Conservation (phyloP, 352 stramenopile species). For the Phytophthora aleatoria region DNA sequence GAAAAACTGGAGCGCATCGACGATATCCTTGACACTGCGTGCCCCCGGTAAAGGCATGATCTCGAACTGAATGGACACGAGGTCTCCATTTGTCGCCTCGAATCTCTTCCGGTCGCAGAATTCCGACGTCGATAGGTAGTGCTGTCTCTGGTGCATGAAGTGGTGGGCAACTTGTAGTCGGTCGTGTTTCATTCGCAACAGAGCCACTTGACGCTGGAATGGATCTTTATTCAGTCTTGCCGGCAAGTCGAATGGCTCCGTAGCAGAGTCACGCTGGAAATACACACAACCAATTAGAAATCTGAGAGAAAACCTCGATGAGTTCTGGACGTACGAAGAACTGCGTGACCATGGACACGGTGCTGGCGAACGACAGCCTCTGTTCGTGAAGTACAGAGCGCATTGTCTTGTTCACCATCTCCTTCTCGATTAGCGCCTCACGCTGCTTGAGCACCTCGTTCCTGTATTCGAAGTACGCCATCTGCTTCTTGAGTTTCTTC, state of each 20-base stretch:
- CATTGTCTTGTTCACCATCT: conserved; percentile 27
- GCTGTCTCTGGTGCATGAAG: conserved; percentile 33
- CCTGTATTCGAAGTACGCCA: conserved; percentile 12
- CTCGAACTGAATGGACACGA: conserved; percentile 46
- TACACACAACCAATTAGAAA: neutral
- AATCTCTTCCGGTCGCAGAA: conserved; percentile 52
- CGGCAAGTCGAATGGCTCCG: conserved; percentile 33
- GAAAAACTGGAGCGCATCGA: conserved; percentile 47
- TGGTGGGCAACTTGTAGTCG: conserved; percentile 36
- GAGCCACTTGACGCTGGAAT: conserved; percentile 13
- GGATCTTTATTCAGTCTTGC: conserved; percentile 27
- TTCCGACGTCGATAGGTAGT: conserved; percentile 28
- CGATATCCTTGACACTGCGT: conserved; percentile 36
- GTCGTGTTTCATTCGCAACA: conserved; percentile 34
- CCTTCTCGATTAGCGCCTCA: conserved; percentile 18
- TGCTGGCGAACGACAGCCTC: conserved; percentile 29
- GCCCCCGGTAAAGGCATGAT: conserved; percentile 44
- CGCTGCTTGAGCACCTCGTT: conserved; percentile 17
- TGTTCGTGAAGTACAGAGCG: conserved; percentile 24
- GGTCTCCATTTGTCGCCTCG: conserved; percentile 36
- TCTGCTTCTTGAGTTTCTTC: conserved; percentile 28
- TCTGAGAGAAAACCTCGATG: neutral
- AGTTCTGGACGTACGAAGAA: conserved; percentile 33
- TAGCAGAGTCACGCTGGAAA: conserved; percentile 23
- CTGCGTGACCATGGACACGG: conserved; percentile 30